Evolutionary conservation across 345 rosid species (phyloP).

Genomic region (Triadica sebifera): DNA sequence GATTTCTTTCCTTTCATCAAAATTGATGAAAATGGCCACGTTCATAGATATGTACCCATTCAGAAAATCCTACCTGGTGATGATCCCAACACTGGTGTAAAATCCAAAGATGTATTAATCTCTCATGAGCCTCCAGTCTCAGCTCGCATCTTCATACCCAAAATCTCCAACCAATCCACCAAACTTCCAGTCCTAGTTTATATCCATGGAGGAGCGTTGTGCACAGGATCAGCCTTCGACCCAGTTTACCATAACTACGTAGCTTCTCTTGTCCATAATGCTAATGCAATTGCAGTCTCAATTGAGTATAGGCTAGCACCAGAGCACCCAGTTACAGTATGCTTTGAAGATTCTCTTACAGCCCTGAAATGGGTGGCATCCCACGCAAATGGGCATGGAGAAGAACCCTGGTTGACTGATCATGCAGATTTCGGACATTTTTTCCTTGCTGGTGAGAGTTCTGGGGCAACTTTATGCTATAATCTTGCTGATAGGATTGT

Average conservation of each 20-base stretch:
- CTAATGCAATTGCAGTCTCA: conserved; percentile 11
- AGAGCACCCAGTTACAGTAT: background rate
- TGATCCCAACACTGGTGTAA: conserved; percentile 14
- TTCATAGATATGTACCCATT: conserved; percentile 7
- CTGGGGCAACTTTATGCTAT: conserved; percentile 16
- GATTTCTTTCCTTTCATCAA: conserved; percentile 19
- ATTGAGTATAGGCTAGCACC: conserved; percentile 12
- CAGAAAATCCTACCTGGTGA: conserved; percentile 11
- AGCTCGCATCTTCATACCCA: conserved; percentile 36
- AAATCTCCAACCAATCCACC: background rate
- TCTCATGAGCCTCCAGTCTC: conserved; percentile 27
- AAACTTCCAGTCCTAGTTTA: conserved; percentile 18
- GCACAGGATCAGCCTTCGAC: conserved; percentile 28
- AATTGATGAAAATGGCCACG: conserved; percentile 15
- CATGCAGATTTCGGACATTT: conserved; percentile 17
- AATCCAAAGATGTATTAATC: conserved; percentile 36
- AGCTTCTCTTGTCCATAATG: background rate
- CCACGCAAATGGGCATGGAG: background rate
- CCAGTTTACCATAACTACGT: background rate
- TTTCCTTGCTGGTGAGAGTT: conserved; percentile 18
- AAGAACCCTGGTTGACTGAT: conserved; percentile 4
- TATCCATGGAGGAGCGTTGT: conserved; percentile 53
- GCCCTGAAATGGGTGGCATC: conserved; percentile 16
- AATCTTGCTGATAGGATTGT: conserved; percentile 17
- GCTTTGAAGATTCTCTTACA: conserved; percentile 8